Evolutionary conservation across 2,329 filamentous ascomycete species (phyloP).

Genomic region (Dendryphion nanum): DNA sequence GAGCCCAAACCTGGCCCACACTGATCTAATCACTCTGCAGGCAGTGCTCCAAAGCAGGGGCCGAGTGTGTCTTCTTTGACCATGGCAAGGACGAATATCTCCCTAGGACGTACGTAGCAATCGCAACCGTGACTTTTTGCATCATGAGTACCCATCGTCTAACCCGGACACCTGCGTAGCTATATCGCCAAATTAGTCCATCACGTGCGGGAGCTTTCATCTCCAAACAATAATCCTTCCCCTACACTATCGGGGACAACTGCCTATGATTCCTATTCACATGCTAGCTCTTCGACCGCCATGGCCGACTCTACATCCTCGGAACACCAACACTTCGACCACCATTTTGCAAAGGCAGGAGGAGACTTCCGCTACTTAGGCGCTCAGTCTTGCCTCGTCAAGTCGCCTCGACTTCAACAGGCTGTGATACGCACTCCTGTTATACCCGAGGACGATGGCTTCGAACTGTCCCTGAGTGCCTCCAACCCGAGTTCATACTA

Average conservation of each 20-base stretch:
- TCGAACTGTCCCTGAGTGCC: slow-evolving; percentile 20
- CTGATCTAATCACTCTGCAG: neutral
- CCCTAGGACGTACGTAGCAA: slow-evolving; percentile 23
- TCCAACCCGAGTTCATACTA: slow-evolving; percentile 19
- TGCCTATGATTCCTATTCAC: too few relatives aligned
- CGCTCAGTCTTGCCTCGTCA: slow-evolving; percentile 32
- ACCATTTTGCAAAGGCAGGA: slow-evolving; percentile 33
- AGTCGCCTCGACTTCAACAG: slow-evolving; percentile 26
- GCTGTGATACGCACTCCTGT: slow-evolving; percentile 13
- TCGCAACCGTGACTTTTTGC: slow-evolving; percentile 1
- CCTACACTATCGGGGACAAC: neutral
- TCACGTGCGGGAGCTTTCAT: slow-evolving; percentile 31
- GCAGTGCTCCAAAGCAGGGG: slow-evolving; percentile 36
- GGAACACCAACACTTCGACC: slow-evolving; percentile 23
- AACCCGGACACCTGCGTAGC: slow-evolving; percentile 13
- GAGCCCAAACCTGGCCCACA: too few relatives aligned
- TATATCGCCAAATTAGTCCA: slow-evolving; percentile 36
- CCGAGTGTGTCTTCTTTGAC: slow-evolving; percentile 36
- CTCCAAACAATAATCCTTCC: slow-evolving; percentile 5
- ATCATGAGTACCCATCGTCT: neutral
- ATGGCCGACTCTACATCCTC: neutral
- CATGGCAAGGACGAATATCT: slow-evolving; percentile 31
- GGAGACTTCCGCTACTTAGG: slow-evolving; percentile 36
- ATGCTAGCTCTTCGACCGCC: neutral
- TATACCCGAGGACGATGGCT: slow-evolving; percentile 24